Percentiles rank a stretch among this genome's conserved stretches.
phyloP scores from a whole-genome alignment of 192 early-diverging fungal species.

The Jimgerdemannia lactiflua region DNA sequence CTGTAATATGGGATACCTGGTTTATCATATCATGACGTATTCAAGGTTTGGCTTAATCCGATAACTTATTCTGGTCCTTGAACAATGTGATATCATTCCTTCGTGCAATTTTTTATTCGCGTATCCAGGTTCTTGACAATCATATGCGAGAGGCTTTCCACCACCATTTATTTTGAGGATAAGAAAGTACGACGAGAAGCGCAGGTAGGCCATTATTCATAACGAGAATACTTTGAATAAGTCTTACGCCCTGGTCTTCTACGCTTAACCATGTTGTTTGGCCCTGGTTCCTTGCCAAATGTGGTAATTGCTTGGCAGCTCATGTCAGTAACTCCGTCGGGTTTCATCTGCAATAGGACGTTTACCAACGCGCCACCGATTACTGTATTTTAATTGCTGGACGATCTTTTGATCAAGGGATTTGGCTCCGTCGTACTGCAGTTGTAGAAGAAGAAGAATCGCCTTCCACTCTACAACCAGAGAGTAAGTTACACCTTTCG shows the following conservation, averaged over 20 bases:
- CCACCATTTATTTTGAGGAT: conserved; percentile 53
- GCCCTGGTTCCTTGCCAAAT: not conserved
- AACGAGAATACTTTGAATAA: not conserved
- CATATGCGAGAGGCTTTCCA: conserved; percentile 44
- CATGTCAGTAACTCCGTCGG: not conserved
- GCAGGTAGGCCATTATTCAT: conserved; percentile 23
- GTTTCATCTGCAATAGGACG: conserved; percentile 23
- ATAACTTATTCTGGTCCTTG: too few relatives aligned
- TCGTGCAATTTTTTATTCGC: not conserved
- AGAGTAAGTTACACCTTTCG: not conserved
- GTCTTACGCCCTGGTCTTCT: not conserved
- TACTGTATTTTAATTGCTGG: conserved; percentile 75
- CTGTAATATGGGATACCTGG: not conserved
- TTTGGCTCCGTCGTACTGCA: conserved; percentile 52
- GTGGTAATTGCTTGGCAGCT: not conserved
- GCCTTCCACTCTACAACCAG: not conserved
- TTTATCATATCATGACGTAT: not conserved
- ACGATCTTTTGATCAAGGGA: conserved; percentile 69
- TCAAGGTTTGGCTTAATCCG: too few relatives aligned
- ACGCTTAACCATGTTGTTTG: not conserved
- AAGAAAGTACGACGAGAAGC: conserved; percentile 58
- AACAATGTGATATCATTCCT: not conserved
- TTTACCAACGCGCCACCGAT: conserved; percentile 62
- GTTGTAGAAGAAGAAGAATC: conserved; percentile 37
- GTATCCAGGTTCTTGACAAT: conserved; percentile 53